Base-by-base conservation (phyloP, 768 basidiomycete species). In the Trametes villosa region DNA sequence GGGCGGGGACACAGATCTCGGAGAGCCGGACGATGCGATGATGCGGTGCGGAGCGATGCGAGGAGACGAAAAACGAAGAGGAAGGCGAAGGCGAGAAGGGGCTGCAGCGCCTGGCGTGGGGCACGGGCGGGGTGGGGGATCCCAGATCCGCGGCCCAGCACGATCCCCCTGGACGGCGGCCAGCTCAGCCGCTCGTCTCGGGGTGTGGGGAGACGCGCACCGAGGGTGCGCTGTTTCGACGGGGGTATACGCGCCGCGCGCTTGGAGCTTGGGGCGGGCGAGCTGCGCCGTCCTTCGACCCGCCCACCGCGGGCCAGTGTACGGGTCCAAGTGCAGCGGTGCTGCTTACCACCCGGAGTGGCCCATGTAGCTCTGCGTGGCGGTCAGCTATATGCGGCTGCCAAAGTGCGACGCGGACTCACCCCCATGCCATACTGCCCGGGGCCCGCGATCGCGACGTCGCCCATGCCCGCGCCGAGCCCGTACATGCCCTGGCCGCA, bases 391-490 rank as follows among this genome's bases (percentile, higher is more conserved):
- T n/a, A 26, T 24, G 15, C 20, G 48, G 20, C 12, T 46, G 26
- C 24, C 20, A 24, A 24, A 34, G 6, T 24, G 2, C 33, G 11
- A 30, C 31, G 0, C 2, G 26, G 18, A 57, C 56, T 57, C 56
- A 57, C 56, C 47, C 47, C n/a, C 56, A 59, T 59, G 51, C n/a
- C n/a, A n/a, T 53, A 59, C 29, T 59, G 58, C 34, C 58, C 50
- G 17, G 53, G 34, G 18, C 53, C 53, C 2, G 53, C 60, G n/a
- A 61, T 61, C 7, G 60, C 60, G 7, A 61, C 53, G 36, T 61
- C 60, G 26, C 47, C 22, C 60, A 61, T 44, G 33, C 53, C 34
- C 1, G 36, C 26, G 47, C 47, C 20, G 48, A 61, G 18, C 1
- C 60, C 53, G 31, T 55, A 55, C 60, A 61, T 55, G 7, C 46